Evolutionary conservation across 1,284 basidiomycete genomes (phyloP), one percentile per base, ranked within the genome.

Genomic region (Golubevia pallescens): DNA sequence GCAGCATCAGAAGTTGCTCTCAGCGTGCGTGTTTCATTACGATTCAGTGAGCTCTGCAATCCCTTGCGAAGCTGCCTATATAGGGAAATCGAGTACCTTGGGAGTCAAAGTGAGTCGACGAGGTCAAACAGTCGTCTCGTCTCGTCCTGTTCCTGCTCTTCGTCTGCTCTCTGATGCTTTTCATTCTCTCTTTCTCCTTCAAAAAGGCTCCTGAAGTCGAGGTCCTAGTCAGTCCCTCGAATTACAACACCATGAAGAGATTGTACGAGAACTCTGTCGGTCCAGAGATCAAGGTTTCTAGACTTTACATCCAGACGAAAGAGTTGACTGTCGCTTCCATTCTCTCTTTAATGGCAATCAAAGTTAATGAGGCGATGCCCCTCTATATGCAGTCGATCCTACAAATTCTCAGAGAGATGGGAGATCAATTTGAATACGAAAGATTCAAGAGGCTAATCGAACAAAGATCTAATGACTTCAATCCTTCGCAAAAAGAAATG

Each of bases 31-130:
- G 10, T 58, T 65, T 14, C 64, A 61, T 58, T 65, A 65, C 61
- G 64, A 65, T 53, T n/a, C 38, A 6, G 52, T 55, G 23, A 28
- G 21, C 28, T 54, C 60, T 1, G 57, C 52, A 52, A 52, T 61
- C 19, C 58, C 64, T 34, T 65, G 64, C 20, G 58, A 65, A 58
- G 38, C 64, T 53, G 64, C 64, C 4, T 65, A 61, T 58, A 42
- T 65, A 28, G 28, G 28, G 6, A 28, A 28, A 28, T 28, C 28
- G 28, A 28, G 28, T 28, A 28, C 28, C 28, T 28, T 28, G 28
- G 28, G 28, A 28, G 28, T 28, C 28, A 28, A 28, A 28, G 28
- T 28, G 28, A 28, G 28, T 28, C 28, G 28, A 28, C 28, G 28
- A 28, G 28, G 28, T 28, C 28, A 28, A 28, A 28, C 28, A 28